phyloP scores from a whole-genome alignment of 2,329 filamentous ascomycete genomes.

The Grosmannia penicillata region DNA sequence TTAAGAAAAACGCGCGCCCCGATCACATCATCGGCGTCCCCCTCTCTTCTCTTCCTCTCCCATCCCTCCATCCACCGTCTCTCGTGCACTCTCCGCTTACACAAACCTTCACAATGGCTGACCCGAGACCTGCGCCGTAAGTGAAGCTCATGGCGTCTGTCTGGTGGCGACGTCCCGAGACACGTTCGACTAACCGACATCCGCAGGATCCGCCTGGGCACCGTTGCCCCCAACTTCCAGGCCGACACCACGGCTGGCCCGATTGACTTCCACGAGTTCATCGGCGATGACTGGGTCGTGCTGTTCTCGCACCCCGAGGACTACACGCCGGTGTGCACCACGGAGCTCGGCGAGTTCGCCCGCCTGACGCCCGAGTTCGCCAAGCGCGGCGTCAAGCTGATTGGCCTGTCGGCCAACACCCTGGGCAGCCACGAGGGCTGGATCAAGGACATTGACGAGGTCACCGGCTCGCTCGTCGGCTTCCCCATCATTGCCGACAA shows the following conservation, averaged over 20 bases:
- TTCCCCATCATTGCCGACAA: slow-evolving; percentile 79
- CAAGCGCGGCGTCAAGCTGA: slow-evolving; percentile 78
- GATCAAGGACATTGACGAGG: slow-evolving; percentile 81
- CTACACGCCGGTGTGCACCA: slow-evolving; percentile 92
- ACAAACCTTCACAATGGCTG: slow-evolving; percentile 17
- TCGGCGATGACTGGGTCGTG: slow-evolving; percentile 65
- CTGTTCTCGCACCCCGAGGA: slow-evolving; percentile 80
- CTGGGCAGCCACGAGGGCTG: slow-evolving; percentile 71
- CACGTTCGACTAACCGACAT: too few species aligned
- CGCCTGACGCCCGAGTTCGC: slow-evolving; percentile 80
- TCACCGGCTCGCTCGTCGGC: slow-evolving; percentile 51
- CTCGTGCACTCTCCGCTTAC: not conserved
- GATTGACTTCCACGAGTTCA: slow-evolving; percentile 72
- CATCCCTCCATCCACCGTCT: not conserved
- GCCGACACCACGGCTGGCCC: slow-evolving; percentile 65
- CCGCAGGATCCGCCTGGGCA: slow-evolving; percentile 47
- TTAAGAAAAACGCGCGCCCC: not conserved
- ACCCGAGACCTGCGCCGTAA: slow-evolving; percentile 19
- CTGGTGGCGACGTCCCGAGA: too few species aligned
- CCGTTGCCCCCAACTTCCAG: slow-evolving; percentile 65
- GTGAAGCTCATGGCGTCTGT: too few species aligned
- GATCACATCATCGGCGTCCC: not conserved
- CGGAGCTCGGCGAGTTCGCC: slow-evolving; percentile 79
- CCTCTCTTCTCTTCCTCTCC: not conserved
- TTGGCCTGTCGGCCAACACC: slow-evolving; percentile 79